Evolutionary conservation across 371 early-diverging fungal species (phyloP), one percentile per base, ranked within the genome.

Genomic region (Rhizomucor pusillus): DNA sequence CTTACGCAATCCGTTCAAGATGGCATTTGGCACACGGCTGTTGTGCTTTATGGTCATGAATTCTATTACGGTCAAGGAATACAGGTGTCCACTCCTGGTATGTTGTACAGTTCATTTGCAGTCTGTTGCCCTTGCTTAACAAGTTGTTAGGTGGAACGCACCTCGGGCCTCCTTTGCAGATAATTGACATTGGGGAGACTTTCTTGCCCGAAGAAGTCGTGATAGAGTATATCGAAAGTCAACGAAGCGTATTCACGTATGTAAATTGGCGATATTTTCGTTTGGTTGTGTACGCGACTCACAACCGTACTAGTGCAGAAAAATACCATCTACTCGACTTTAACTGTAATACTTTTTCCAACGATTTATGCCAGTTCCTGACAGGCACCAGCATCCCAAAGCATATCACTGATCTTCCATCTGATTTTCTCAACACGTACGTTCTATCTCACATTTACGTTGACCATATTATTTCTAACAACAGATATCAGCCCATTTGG

Each of bases 21-120:
- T 50, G 92, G 86, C 50, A 88, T 90, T 50, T 90, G 88, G 85
- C 98, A 97, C 68, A 97, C 97, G 1, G 85, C 94, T 0, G 89
- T 97, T 4, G 93, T 95, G 23, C 84, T 92, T 25, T 93, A 79
- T 66, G 94, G 89, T 3, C 75, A 68, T 39, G 99, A 99, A 60
- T 89, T 86, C 64, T 94, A 73, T 68, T 97, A 85, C 63, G 92
- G 92, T 14, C 85, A 86, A 60, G 93, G 94, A 7, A 86, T 90
- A 45, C 67, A 76, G 62, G 56, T 52, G 3, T 59, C 80, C 1
- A 34, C 47, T n/a, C 90, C 90, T 13, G 84, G 77, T 56, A 62
- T 23, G 25, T 11, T 23, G 19, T 13, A 1, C 16, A 13, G 4
- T n/a, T 6, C 3, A 35, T 11, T 16, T 10, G 35, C 4, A 47